A percentile compares a stretch with the other conserved stretches of the same genome.
Evolutionary conservation across 2,329 filamentous ascomycete species (phyloP).

Genomic region (Hirsutella rhossiliensis): DNA sequence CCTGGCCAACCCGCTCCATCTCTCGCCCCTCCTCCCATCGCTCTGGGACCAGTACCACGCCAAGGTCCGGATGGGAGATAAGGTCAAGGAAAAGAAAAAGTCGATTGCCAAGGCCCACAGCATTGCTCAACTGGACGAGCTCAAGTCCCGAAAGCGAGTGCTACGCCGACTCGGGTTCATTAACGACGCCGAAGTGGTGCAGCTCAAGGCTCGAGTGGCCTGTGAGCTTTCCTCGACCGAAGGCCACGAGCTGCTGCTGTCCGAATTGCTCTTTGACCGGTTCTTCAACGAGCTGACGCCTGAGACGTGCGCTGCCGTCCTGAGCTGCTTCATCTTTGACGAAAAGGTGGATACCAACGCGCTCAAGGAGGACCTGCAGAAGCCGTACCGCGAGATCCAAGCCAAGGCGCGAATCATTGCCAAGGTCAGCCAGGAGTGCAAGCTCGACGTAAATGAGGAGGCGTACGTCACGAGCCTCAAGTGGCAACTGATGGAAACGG

Average conservation of each 20-base stretch:
- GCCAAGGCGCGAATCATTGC: conserved; percentile 78
- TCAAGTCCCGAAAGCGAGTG: conserved; percentile 92
- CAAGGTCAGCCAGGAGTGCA: conserved; percentile 90
- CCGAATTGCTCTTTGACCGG: conserved; percentile 87
- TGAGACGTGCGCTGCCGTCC: conserved; percentile 72
- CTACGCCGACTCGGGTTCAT: conserved; percentile 90
- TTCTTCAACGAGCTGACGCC: conserved; percentile 96
- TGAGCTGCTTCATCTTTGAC: conserved; percentile 95
- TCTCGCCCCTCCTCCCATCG: conserved; percentile 70
- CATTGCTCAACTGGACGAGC: conserved; percentile 86
- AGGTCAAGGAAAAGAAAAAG: conserved; percentile 84
- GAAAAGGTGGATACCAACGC: conserved; percentile 76
- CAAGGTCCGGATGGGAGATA: conserved; percentile 63
- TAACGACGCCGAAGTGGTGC: conserved; percentile 88
- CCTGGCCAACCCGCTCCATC: conserved; percentile 80
- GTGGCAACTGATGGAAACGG: conserved; percentile 94
- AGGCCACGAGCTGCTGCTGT: conserved; percentile 86
- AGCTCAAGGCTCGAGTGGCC: conserved; percentile 92
- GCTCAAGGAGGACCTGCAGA: conserved; percentile 73
- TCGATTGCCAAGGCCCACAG: conserved; percentile 74
- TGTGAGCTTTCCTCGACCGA: conserved; percentile 90
- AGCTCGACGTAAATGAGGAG: conserved; percentile 86
- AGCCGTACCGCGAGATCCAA: conserved; percentile 78
- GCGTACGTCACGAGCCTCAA: conserved; percentile 86
- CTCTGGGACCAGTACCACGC: conserved; percentile 78